A percentile compares a stretch with the other conserved stretches of the same genome.
Conservation (phyloP, 805 yeast species). For the Starmerella bombicola region DNA sequence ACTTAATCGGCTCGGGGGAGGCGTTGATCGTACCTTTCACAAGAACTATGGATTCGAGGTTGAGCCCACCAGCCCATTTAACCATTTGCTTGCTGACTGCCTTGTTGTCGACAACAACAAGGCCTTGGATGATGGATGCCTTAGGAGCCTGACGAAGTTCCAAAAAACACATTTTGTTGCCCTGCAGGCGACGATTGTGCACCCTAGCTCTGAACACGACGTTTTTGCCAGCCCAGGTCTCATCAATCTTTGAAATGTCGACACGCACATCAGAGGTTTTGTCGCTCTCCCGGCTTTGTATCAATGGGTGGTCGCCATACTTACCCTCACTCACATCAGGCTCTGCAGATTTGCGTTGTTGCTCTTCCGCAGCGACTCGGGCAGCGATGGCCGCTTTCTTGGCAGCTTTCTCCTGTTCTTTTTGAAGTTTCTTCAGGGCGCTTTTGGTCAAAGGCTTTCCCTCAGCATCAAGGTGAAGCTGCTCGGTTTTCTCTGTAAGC, state of each 20-base stretch:
- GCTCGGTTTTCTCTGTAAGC: slow-evolving; percentile 17
- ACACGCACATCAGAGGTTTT: slow-evolving; percentile 58
- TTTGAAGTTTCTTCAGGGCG: slow-evolving; percentile 87
- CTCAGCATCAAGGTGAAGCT: slow-evolving; percentile 44
- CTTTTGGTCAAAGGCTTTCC: slow-evolving; percentile 86
- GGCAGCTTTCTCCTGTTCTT: slow-evolving; percentile 80
- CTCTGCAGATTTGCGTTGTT: slow-evolving; percentile 61
- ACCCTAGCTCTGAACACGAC: slow-evolving; percentile 87
- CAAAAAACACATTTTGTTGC: slow-evolving; percentile 84
- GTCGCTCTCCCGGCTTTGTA: slow-evolving; percentile 47
- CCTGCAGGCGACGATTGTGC: slow-evolving; percentile 87
- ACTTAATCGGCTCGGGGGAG: slow-evolving; percentile 74
- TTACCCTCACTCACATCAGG: slow-evolving; percentile 76
- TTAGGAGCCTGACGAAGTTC: slow-evolving; percentile 83
- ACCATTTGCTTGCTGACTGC: slow-evolving; percentile 85
- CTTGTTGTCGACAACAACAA: slow-evolving; percentile 62
- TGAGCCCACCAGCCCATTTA: slow-evolving; percentile 82
- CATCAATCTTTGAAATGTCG: slow-evolving; percentile 40
- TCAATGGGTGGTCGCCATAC: slow-evolving; percentile 82
- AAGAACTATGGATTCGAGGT: slow-evolving; percentile 79
- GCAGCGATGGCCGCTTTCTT: slow-evolving; percentile 91
- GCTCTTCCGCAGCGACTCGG: slow-evolving; percentile 73
- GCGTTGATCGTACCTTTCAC: slow-evolving; percentile 76
- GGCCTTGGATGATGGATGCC: slow-evolving; percentile 54
- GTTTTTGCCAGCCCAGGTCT: slow-evolving; percentile 56